Evolutionary conservation across 2,329 filamentous ascomycete species (phyloP), one percentile per base, ranked within the genome.

Genomic region (Fusarium sp.): DNA sequence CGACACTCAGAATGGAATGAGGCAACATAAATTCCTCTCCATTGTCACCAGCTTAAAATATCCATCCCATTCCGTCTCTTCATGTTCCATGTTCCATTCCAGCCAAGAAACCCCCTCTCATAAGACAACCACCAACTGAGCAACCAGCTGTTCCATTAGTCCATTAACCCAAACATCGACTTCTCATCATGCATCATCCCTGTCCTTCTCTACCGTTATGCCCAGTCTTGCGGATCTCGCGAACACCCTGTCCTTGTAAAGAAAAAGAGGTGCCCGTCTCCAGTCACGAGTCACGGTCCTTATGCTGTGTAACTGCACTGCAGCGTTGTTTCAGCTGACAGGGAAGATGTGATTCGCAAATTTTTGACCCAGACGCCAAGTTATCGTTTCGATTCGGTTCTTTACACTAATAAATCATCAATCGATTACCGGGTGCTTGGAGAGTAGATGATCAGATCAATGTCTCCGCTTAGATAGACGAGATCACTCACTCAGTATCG

Each of bases 401-500:
- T 26, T 41, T n/a, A 26, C 48, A 14, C 34, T 37, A 37, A 37
- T 37, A 37, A 37, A 37, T 37, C 48, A 51, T 34, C 25, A 26
- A 51, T 51, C 25, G n/a, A 37, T 21, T 50, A 19, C 48, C 31
- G 31, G 31, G 31, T 19, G 37, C 18, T n/a, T 26, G 31, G 48
- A 51, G 48, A 51, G 31, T n/a, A 37, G 34, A 49, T 30, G n/a
- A 18, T 37, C 2, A 51, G 48, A 51, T 41, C 48, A 51, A 19
- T 37, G 41, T 50, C 42, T 44, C 44, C 50, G 31, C 46, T 21
- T 52, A 53, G 30, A 21, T 45, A 30, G 31, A 30, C 49, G 34
- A 49, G 58, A 52, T 28, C 21, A 57, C 25, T 76, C 57, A 79
- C 25, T 76, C 57, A 79, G 42, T 93, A 93, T 67, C 90, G 81